Evolutionary conservation across 805 yeast genomes (phyloP), one percentile per base, ranked within the genome.

Genomic region (Candida incommunis): DNA sequence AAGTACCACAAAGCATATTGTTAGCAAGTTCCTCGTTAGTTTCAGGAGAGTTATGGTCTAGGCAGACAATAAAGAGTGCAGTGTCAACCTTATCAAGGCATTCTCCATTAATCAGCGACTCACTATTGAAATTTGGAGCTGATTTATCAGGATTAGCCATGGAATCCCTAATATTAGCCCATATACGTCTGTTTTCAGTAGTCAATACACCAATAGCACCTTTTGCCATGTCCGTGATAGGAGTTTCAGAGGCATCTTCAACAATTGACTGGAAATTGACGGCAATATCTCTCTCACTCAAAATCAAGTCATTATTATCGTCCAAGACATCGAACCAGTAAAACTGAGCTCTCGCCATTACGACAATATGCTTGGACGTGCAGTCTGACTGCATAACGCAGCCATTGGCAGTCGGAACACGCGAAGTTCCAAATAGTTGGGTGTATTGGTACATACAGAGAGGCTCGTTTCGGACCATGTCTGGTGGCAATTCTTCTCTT

Each of bases 271-370:
- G 75, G 57, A 82, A 76, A 62, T 85, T 86, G 58, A 78, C 68
- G 46, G 76, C 78, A 52, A 87, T 70, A 59, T 85, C 94, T 45
- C 74, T 76, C 56, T 85, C 90, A 1, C 80, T 70, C 57, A 87
- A 67, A 42, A 86, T 71, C 50, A 87, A 68, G 56, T 83, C 79
- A 58, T 82, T 76, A 50, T 77, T 65, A 42, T 70, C 69, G 61
- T 86, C 94, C 54, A 87, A 66, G 1, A 87, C 96, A 58, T 87
- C 95, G 59, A 87, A 87, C 95, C 96, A 87, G 64, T 87, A 87
- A 61, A 86, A 84, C 62, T 87, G 95, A 2, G 94, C 82, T 56
- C 82, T 79, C 50, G 85, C 78, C 60, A 85, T 65, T 15, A 87
- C 88, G 7, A 86, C 80, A 29, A 87, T 76, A 61, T 87, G 96